Base-by-base conservation (phyloP, 257 asterid genomes). In the Solanum chilense region DNA sequence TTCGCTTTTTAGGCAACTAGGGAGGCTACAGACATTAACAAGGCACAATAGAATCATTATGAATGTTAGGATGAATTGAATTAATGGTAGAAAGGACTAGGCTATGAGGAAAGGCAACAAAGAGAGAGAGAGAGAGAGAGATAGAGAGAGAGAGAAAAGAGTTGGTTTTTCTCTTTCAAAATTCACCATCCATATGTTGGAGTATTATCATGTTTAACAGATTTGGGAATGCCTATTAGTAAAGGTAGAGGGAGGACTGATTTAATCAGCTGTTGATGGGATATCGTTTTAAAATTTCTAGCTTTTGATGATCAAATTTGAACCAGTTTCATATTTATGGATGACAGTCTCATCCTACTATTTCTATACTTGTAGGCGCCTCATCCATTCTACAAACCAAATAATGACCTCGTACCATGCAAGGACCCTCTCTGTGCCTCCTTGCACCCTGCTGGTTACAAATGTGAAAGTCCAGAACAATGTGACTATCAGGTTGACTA, bases 401-500 rank as follows among this genome's bases (percentile, higher is more conserved):
- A 94, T 92, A 96, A 96, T 68, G 98, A 97, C 75, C 96, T 97
- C 11, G 98, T 97, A 37, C 89, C 90, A 29, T 95, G 99, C 87
- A 95, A 84, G 89, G 98, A 97, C 70, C 98, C 99, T 77, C 92
- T 97, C 3, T 97, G 99, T 44, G 98, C 98, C 29, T 93, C 99
- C 71, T 90, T 97, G 89, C 99, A 97, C 89, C 87, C 94, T n/a
- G 84, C 90, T 15, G 98, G 94, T 83, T 92, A 97, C 62, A 88
- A 83, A 33, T 97, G 99, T 60, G 97, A 96, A 76, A 91, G 70
- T 82, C 98, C 97, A 62, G 93, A 93, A 56, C 99, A 97, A 88
- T 97, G 99, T 89, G 99, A 97, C 86, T 97, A 97, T 23, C 98
- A 95, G 88, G 99, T 97, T 80, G 99, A 95, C 95, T 97, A 97